These are phyloP conservation scores for Beauveria sp. DNA, from an alignment of 2,329 filamentous ascomycete species.

Conservation along the genomic window DNA sequence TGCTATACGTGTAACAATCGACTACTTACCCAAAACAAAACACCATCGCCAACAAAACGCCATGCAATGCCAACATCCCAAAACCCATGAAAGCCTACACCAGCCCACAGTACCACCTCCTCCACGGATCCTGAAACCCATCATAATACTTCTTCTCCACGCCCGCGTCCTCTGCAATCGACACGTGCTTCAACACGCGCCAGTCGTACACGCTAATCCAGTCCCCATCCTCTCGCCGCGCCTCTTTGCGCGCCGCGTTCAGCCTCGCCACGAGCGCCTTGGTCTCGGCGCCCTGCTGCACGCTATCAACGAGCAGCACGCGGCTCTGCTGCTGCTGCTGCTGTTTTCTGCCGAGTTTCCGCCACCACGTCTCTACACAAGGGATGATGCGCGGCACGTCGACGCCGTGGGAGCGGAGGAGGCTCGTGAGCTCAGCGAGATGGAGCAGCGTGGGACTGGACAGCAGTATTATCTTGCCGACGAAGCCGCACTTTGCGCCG, in stretches of 20 bases:
- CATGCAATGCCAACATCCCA: background rate
- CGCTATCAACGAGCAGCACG: constrained; percentile 37
- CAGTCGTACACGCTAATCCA: constrained; percentile 41
- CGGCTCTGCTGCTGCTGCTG: background rate
- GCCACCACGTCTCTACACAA: constrained; percentile 29
- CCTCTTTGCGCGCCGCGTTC: constrained; percentile 21
- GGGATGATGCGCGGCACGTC: constrained; percentile 19
- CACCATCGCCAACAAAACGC: background rate
- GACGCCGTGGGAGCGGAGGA: constrained; percentile 37
- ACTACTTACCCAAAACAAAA: no score
- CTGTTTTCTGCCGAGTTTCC: background rate
- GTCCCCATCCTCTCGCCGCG: constrained; percentile 22
- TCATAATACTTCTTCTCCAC: constrained; percentile 25
- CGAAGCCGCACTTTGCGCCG: background rate
- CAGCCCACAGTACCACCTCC: constrained; percentile 36
- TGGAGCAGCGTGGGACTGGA: background rate
- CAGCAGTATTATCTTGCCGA: background rate
- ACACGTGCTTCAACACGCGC: constrained; percentile 35
- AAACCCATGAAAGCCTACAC: constrained; percentile 20
- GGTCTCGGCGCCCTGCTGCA: constrained; percentile 23
- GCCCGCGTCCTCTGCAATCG: constrained; percentile 28
- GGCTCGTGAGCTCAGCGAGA: background rate
- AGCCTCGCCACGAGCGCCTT: constrained; percentile 26
- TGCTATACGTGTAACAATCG: no score
- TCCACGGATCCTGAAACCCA: constrained; percentile 34